phyloP scores from a whole-genome alignment of 768 basidiomycete genomes.

The Cystobasidium ongulense region DNA sequence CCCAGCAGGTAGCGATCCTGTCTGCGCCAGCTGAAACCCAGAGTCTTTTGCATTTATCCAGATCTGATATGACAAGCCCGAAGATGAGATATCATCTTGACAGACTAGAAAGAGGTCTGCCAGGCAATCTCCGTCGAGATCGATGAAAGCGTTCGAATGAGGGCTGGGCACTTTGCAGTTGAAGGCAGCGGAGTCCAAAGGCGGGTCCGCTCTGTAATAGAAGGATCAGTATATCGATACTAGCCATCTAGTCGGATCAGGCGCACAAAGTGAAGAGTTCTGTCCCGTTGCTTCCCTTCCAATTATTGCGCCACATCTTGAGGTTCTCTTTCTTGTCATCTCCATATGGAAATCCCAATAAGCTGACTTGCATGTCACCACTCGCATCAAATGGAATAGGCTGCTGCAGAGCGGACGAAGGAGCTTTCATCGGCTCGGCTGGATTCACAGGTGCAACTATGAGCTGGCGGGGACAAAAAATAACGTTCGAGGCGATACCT shows the following conservation, averaged over 20 bases:
- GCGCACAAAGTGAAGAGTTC: conserved; percentile 61
- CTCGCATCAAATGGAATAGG: conserved; percentile 78
- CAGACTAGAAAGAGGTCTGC: conserved; percentile 93
- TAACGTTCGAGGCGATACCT: background rate
- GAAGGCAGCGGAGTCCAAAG: conserved; percentile 50
- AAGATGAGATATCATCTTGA: conserved; percentile 53
- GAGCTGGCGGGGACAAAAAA: background rate
- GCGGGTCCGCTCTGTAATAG: conserved; percentile 53
- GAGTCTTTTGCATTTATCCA: conserved; percentile 78
- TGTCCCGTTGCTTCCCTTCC: conserved; percentile 57
- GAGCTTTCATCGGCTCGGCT: conserved; percentile 44
- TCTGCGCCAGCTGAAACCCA: conserved; percentile 63
- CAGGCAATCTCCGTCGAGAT: conserved; percentile 89
- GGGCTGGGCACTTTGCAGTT: conserved; percentile 70
- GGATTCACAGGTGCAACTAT: too few species aligned
- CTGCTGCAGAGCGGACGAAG: conserved; percentile 63
- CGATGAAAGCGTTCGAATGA: conserved; percentile 88
- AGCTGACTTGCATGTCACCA: conserved; percentile 80
- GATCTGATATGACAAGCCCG: conserved; percentile 66
- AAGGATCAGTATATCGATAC: conserved; percentile 19
- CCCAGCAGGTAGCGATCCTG: conserved; percentile 64
- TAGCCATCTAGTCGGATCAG: background rate
- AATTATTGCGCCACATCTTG: conserved; percentile 71
- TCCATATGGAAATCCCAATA: conserved; percentile 60
- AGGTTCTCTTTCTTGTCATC: conserved; percentile 48